Percentiles rank a stretch among this genome's conserved stretches.
phyloP scores from a whole-genome alignment of 2,329 filamentous ascomycete genomes.

The Botrytis tulipae region DNA sequence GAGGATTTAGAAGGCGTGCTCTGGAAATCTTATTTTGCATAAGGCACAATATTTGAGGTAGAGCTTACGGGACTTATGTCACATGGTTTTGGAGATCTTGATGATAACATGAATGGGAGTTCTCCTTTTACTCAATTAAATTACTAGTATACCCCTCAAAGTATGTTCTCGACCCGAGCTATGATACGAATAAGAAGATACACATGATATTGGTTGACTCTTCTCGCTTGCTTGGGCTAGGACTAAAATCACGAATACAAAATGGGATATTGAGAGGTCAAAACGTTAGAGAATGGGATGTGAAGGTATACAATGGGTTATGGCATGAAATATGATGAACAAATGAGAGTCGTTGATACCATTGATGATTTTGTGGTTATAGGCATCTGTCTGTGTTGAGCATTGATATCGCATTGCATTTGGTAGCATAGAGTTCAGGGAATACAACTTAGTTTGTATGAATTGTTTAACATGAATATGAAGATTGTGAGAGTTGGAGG shows the following conservation, averaged over 20 bases:
- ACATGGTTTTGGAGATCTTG: background rate
- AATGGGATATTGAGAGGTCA: background rate
- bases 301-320: background rate
- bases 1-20: constrained; percentile 94
- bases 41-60: constrained; percentile 14
- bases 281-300: background rate
- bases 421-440: background rate
- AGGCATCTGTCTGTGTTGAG: background rate
- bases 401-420: background rate
- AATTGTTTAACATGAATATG: background rate
- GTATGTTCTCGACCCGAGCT: background rate
- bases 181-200: background rate
- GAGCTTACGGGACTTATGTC: background rate
- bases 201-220: background rate
- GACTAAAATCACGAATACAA: background rate
- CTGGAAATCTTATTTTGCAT: constrained; percentile 98
- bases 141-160: background rate
- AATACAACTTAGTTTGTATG: background rate
- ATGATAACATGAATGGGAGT: constrained; percentile 6
- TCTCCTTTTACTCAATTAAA: background rate
- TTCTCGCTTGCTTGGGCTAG: background rate
- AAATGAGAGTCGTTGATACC: background rate
- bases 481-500: background rate
- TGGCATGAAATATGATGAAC: background rate
- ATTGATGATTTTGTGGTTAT: background rate